phyloP scores from a whole-genome alignment of 768 basidiomycete genomes.

The Porpolomopsis calyptriformis region DNA sequence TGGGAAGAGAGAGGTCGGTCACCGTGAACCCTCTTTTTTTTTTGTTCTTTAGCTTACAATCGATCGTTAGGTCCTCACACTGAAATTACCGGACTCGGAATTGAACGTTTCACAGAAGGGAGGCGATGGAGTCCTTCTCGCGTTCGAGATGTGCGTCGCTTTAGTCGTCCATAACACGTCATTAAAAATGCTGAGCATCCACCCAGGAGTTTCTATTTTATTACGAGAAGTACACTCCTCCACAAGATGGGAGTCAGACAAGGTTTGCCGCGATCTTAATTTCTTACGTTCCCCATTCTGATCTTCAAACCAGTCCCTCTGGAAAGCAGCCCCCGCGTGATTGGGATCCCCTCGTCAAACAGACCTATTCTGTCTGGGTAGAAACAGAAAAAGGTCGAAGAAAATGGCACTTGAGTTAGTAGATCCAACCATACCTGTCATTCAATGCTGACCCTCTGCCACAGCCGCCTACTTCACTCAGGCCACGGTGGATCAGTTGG shows the following conservation, averaged over 20 bases:
- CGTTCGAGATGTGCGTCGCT: constrained; percentile 58
- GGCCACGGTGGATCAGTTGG: constrained; percentile 57
- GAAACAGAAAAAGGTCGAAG: constrained; percentile 50
- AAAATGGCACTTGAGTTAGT: constrained; percentile 78
- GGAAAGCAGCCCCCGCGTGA: constrained; percentile 46
- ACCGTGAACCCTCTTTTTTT: neutral
- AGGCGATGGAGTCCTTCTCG: constrained; percentile 66
- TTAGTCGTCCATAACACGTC: neutral
- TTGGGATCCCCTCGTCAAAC: constrained; percentile 68
- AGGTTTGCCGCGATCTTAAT: constrained; percentile 24
- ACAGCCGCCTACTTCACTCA: constrained; percentile 80
- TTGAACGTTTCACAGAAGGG: constrained; percentile 80
- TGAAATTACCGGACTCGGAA: constrained; percentile 69
- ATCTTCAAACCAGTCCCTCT: constrained; percentile 13
- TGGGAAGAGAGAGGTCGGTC: constrained; percentile 22
- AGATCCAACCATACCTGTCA: constrained; percentile 6
- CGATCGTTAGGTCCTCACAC: constrained; percentile 41
- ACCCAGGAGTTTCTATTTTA: constrained; percentile 75
- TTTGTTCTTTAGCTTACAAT: neutral
- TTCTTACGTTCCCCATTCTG: neutral
- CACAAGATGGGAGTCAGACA: constrained; percentile 32
- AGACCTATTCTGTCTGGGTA: constrained; percentile 77
- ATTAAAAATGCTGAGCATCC: neutral
- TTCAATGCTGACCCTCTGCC: constrained; percentile 7
- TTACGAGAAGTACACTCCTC: constrained; percentile 58